These are phyloP conservation scores for Epichloe glyceriae DNA, from an alignment of 2,329 filamentous ascomycete species.

Conservation along the genomic window DNA sequence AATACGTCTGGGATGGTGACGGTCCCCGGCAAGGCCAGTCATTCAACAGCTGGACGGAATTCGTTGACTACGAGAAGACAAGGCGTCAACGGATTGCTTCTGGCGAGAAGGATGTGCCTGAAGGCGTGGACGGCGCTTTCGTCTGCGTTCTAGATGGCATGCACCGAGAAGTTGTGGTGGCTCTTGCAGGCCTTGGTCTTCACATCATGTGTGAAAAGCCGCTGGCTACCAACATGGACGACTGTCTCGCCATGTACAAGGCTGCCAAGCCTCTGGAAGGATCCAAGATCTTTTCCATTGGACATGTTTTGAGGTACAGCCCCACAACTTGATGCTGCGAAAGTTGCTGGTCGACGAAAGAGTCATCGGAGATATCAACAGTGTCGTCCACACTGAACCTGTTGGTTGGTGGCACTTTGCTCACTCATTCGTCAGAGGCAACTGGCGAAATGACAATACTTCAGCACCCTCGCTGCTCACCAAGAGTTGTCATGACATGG, in stretches of 20 bases:
- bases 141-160: conserved; percentile 72
- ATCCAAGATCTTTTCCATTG: conserved; percentile 64
- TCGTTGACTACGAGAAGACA: conserved; percentile 55
- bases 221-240: conserved; percentile 62
- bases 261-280: conserved; percentile 30
- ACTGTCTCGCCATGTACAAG: conserved; percentile 64
- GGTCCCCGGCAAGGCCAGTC: conserved; percentile 46
- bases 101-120: conserved; percentile 32
- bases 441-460: conserved; percentile 74
- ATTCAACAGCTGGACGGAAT: conserved; percentile 64
- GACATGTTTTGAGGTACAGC: conserved; percentile 86
- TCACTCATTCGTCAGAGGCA: conserved; percentile 82
- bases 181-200: conserved; percentile 54
- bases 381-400: conserved; percentile 83
- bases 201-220: conserved; percentile 97
- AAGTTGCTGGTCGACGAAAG: conserved; percentile 62
- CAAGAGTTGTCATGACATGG: conserved; percentile 94
- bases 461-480: conserved; percentile 77
- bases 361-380: conserved; percentile 72
- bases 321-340: conserved; percentile 77
- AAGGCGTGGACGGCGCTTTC: conserved; percentile 49
- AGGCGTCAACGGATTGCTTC: conserved; percentile 42
- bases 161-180: conserved; percentile 69
- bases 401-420: conserved; percentile 95
- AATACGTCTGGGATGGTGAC: conserved; percentile 56